These are phyloP conservation scores for Glarea lozoyensis DNA, from an alignment of 495 filamentous ascomycete genomes.

Conservation along the genomic window DNA sequence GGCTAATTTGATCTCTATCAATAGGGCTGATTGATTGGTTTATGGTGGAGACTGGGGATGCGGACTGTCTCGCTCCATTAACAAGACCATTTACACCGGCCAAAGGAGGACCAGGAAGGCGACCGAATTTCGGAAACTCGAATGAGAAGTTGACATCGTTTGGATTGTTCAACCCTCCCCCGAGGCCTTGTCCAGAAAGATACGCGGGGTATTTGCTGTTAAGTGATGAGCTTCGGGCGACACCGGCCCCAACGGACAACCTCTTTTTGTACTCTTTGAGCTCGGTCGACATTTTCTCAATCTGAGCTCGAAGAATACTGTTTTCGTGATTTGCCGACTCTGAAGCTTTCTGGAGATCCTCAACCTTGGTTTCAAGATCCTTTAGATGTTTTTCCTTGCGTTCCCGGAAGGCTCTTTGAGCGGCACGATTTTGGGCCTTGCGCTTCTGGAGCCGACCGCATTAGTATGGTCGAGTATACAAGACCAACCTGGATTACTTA, in stretches of 20 bases:
- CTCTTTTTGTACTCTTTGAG: slow-evolving; percentile 85
- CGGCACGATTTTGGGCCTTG: slow-evolving; percentile 96
- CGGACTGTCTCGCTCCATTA: slow-evolving; percentile 9
- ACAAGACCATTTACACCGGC: slow-evolving; percentile 5
- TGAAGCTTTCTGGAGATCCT: slow-evolving; percentile 82
- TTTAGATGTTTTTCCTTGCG: slow-evolving; percentile 97
- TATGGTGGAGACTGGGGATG: slow-evolving; percentile 8
- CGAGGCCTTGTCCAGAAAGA: slow-evolving; percentile 26
- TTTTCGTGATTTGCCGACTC: slow-evolving; percentile 82
- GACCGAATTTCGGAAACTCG: slow-evolving; percentile 88
- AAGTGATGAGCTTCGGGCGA: slow-evolving; percentile 25
- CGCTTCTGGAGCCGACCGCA: slow-evolving; percentile 65
- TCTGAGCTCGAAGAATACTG: slow-evolving; percentile 68
- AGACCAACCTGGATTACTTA: slow-evolving; percentile 39
- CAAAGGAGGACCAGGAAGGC: slow-evolving; percentile 54
- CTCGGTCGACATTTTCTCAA: slow-evolving; percentile 80
- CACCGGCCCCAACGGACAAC: slow-evolving; percentile 48
- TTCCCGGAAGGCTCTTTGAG: slow-evolving; percentile 93
- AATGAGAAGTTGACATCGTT: slow-evolving; percentile 78
- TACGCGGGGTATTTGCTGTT: slow-evolving; percentile 19
- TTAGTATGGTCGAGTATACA: slow-evolving; percentile 19
- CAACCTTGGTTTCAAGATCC: slow-evolving; percentile 90
- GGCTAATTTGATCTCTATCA: slow-evolving; percentile 13
- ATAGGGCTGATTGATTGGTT: slow-evolving; percentile 10
- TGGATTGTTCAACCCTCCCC: slow-evolving; percentile 50